Base-by-base conservation (phyloP, 2,329 filamentous ascomycete genomes). In the Aspergillus sp. region DNA sequence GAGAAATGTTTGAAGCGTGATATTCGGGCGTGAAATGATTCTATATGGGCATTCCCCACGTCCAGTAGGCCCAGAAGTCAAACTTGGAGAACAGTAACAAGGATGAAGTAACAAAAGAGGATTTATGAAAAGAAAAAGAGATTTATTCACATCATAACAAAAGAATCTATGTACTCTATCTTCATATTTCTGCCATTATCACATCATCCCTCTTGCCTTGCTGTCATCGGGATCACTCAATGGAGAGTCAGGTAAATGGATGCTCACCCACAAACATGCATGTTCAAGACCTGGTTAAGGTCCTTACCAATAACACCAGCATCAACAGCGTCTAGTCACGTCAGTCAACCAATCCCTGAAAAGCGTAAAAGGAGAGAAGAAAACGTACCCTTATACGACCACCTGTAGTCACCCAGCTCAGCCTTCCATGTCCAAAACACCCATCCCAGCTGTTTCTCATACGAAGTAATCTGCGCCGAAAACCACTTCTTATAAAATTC, bases 381-480 rank as follows among this genome's bases (percentile, higher is more conserved):
- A 27, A 26, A 44, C 53, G 33, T 51, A 61, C 59, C 56, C 35
- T 57, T 46, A 47, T 64, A 64, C 3, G 54, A 57, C 60, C 61
- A 64, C 6, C 60, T 53, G 42, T 57, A 59, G 47, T 63, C 60
- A 65, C 68, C 48, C 52, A 72, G 10, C 59, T 77, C 57, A 3
- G 62, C 58, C 62, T 81, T 82, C 79, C 79, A 82, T 0, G 72
- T 72, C 79, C 80, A 83, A 56, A 80, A 82, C 19, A 63, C 45
- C 78, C 77, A 82, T 0, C 78, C 78, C 5, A 68, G 65, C 10
- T 69, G 63, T 47, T 69, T 70, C 64, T 83, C 79, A 54, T 80
- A 82, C 0, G 73, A 63, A 40, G 71, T 66, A 0, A 74, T 70
- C 61, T 82, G 79, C 0, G 78, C 78, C 0, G 75, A 73, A 62